These are phyloP conservation scores for Camillea tinctor DNA, from an alignment of 2,329 filamentous ascomycete species.

Conservation along the genomic window DNA sequence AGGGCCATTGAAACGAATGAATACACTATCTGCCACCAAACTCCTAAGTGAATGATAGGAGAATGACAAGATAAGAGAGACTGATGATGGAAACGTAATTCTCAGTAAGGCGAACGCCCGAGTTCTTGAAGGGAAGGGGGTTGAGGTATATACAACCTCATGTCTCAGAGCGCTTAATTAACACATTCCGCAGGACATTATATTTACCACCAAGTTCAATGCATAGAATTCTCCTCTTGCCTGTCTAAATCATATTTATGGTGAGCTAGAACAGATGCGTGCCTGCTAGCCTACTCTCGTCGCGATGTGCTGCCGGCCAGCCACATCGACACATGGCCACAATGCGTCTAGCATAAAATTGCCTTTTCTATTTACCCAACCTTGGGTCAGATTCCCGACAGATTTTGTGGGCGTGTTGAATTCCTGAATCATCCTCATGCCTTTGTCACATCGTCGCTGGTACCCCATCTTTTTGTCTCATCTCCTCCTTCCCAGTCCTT, in stretches of 20 bases:
- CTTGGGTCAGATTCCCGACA: not conserved
- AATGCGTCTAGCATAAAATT: not conserved
- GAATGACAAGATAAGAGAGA: not conserved
- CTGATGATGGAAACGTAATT: not conserved
- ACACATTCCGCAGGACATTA: not conserved
- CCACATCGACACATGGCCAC: not conserved
- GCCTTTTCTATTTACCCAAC: not conserved
- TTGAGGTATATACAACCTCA: not conserved
- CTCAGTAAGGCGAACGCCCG: not conserved
- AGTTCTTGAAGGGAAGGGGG: not conserved
- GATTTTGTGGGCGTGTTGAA: too few species aligned
- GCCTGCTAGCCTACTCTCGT: not conserved
- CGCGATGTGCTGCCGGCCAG: not conserved
- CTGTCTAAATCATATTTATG: not conserved
- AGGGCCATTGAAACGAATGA: conserved; percentile 20
- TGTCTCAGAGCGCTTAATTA: not conserved
- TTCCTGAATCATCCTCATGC: conserved; percentile 3
- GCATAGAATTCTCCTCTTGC: not conserved
- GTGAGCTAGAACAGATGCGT: not conserved
- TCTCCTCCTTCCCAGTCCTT: conserved; percentile 80
- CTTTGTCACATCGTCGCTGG: conserved; percentile 12
- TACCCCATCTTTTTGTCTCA: conserved; percentile 80
- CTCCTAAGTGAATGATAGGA: not conserved
- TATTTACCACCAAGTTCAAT: not conserved
- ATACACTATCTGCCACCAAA: not conserved